Base-by-base conservation (phyloP, 345 rosid genomes). In the Gossypium rotundifolium region DNA sequence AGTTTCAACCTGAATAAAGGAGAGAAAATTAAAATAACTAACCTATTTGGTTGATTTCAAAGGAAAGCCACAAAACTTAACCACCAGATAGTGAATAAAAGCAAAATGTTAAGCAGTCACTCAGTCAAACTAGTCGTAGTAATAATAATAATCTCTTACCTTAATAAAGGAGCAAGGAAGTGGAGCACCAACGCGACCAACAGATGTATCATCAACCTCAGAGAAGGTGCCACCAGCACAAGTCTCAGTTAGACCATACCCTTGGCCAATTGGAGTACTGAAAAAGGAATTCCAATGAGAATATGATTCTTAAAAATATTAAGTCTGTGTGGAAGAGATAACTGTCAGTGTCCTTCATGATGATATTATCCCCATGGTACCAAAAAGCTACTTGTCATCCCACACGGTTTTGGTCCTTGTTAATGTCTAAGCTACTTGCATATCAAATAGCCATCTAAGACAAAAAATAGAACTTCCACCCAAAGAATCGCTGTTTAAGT, bases 221-320 rank as follows among this genome's bases (percentile, higher is more conserved):
- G 98, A 91, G 85, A 96, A 96, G 65, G 98, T 85, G 81, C 95
- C 98, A 53, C 98, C 99, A 78, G 99, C 99, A 82, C 97, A 91
- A 51, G 97, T 93, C 87, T 96, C 99, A 18, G 98, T 96, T 69
- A 96, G 93, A 69, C 97, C 98, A 85, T 91, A 96, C n/a, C 99
- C 99, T 85, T 96, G 99, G 20, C 96, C 93, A 38, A 96, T 96
- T 58, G 99, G 98, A 84, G 97, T 93, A 81, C 99, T 96, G 88
- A 33, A 73, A 64, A 81, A 62, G 45, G 46, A 55, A 61, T 14
- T 77, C 42, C 29, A 75, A 27, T 49, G 68, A 73, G 65, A 27
- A 3, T 49, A 59, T 33, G 33, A 59, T 17, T 45, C 53, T 65
- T 25, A 79, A 71, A 73, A 71, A 33, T 57, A 69, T 14, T 62